Base-by-base conservation (phyloP, 129 eudicot species). In the Centrapalus pauciflorus region DNA sequence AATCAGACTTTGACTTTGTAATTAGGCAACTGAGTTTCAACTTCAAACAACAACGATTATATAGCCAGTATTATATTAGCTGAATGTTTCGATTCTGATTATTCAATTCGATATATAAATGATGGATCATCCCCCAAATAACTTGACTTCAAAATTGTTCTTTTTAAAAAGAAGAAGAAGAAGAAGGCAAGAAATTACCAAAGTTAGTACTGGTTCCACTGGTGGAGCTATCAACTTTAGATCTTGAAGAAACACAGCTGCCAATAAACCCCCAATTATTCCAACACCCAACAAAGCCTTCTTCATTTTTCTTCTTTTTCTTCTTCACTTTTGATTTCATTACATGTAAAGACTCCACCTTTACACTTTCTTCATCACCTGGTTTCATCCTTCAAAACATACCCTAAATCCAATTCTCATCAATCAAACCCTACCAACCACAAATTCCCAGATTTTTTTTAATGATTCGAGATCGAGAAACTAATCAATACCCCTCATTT, bases 161-260 rank as follows among this genome's bases (percentile, higher is more conserved):
- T n/a, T n/a, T n/a, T n/a, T n/a, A 26, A 10, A 23, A 55, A 25
- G 25, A 58, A 67, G 21, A 33, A 41, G 37, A 48, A 3, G 14
- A 75, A 29, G 59, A 6, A 64, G 33, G 48, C 1, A 52, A 69
- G 48, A 27, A 1, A 57, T 82, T 94, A 94, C 99, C 99, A 66
- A 76, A 77, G 57, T 77, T 73, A 61, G 85, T 83, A 74, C 86
- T 86, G 74, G 80, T 86, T 79, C 96, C 88, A 84, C 92, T 88
- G 32, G 86, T 66, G 49, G 99, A 94, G 82, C 70, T 88, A 80
- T 94, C 99, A 62, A 94, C 99, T 77, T 94, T 94, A 83, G 99
- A 89, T 88, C 95, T 86, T 76, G 98, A 93, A 73, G 89, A 71
- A 76, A 89, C 81, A 81, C 99, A 94, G 75, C 96, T 84, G 38